Conservation (phyloP, 306 rosid genomes). For the Glycine soja region DNA sequence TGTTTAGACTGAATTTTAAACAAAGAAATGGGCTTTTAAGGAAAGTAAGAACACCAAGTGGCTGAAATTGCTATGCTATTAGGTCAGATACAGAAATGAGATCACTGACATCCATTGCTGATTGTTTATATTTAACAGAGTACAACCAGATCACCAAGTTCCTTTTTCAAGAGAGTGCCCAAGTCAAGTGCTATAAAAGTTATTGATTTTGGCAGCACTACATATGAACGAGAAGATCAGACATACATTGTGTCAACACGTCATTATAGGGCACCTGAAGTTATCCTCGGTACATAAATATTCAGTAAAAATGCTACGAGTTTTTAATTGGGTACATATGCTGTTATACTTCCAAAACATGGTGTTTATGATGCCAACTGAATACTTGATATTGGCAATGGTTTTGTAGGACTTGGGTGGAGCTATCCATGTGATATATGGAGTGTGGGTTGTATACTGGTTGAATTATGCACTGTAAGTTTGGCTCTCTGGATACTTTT, state of each 20-base stretch:
- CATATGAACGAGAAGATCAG: slow-evolving; percentile 84
- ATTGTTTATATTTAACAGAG: slow-evolving; percentile 49
- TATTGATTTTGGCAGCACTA: slow-evolving; percentile 98
- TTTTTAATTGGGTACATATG: too few species aligned
- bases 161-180: slow-evolving; percentile 82
- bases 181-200: slow-evolving; percentile 92
- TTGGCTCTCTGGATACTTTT: too few species aligned
- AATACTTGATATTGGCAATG: too few species aligned
- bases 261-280: slow-evolving; percentile 99
- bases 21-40: too few species aligned
- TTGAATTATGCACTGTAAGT: slow-evolving; percentile 87
- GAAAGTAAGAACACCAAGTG: too few species aligned
- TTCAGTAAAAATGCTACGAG: neutral
- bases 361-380: too few species aligned
- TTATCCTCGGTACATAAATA: slow-evolving; percentile 74
- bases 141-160: slow-evolving; percentile 77
- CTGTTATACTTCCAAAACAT: too few species aligned
- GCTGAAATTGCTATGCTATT: too few species aligned
- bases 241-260: slow-evolving; percentile 92
- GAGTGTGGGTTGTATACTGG: slow-evolving; percentile 97
- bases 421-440: slow-evolving; percentile 91
- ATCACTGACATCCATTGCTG: too few species aligned
- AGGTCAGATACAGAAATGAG: too few species aligned
- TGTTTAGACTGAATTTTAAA: too few species aligned
- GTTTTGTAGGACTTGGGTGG: slow-evolving; percentile 86